Base-by-base conservation (phyloP, 805 yeast genomes). In the Candida insectalens region DNA sequence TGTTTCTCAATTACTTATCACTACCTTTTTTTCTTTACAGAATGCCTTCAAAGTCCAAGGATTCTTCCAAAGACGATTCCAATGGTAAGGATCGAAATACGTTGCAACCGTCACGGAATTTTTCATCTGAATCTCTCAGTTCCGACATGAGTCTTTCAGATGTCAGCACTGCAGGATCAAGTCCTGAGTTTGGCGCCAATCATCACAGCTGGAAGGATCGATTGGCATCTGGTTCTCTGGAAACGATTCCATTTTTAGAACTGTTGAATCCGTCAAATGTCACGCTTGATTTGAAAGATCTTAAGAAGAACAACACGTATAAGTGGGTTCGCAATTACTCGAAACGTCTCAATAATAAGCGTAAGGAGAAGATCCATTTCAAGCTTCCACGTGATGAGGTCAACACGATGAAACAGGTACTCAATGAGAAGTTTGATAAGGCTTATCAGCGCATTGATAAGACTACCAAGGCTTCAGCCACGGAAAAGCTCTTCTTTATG, bases 401-500 rank as follows among this genome's bases (percentile, higher is more conserved):
- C 26, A 41, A 39, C 8, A 45, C 49, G 15, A 30, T 56, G 27
- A 53, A 52, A 27, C 19, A 21, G 7, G 23, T 44, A 3, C 36
- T 56, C 17, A 42, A 48, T 13, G 33, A 36, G 8, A 51, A 57
- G 25, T 51, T 67, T 12, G 67, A 63, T 34, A 53, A 50, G 25
- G 44, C 65, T 4, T 67, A 67, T 41, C 32, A 44, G 4, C 53
- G 65, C 27, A 45, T 68, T 33, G 58, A 53, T 30, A 46, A 47
- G 27, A 44, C 65, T 1, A 53, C 62, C 32, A 47, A 60, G 28
- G 67, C 69, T 19, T 66, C 77, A 1, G 65, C 56, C 19, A 67
- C 81, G 6, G 96, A 89, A 50, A 89, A 89, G 53, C 44, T 77
- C 17, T 85, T 85, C 51, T 92, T 85, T 52, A 77, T 95, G 0